Percentiles rank a stretch among this genome's conserved stretches.
Evolutionary conservation across 495 filamentous ascomycete genomes (phyloP).

Genomic region (Xylaria longipes): DNA sequence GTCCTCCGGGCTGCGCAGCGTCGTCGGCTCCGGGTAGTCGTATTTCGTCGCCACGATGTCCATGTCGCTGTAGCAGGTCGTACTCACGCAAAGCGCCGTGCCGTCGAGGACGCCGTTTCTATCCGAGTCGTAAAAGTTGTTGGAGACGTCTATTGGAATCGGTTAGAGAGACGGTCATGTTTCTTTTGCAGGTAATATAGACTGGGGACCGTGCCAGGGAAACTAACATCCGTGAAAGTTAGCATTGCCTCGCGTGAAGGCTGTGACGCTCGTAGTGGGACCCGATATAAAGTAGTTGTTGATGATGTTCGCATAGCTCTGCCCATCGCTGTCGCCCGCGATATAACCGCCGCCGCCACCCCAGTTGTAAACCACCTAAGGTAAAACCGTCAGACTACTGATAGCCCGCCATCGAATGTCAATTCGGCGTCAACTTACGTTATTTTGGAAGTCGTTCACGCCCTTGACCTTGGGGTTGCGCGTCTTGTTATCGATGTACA

Average conservation of each 20-base stretch:
- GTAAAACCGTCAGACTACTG: neutral
- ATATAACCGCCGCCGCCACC: constrained; percentile 46
- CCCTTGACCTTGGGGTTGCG: constrained; percentile 40
- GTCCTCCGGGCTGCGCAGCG: constrained; percentile 28
- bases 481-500: constrained; percentile 52
- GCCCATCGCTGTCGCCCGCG: constrained; percentile 43
- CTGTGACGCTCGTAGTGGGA: constrained; percentile 44
- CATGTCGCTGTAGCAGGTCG: constrained; percentile 37
- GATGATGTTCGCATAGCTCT: constrained; percentile 47
- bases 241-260: constrained; percentile 42
- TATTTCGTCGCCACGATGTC: constrained; percentile 28
- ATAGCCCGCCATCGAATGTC: neutral
- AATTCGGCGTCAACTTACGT: constrained; percentile 19
- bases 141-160: constrained; percentile 34
- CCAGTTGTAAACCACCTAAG: constrained; percentile 48
- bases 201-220: neutral
- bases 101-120: constrained; percentile 45
- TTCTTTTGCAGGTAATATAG: neutral
- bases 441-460: constrained; percentile 40
- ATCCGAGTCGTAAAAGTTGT: constrained; percentile 50
- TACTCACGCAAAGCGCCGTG: constrained; percentile 38
- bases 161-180: constrained; percentile 2
- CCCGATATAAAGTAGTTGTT: constrained; percentile 54
- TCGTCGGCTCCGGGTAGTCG: constrained; percentile 31
- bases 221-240: constrained; percentile 44